Conservation (phyloP, 371 early-diverging fungal genomes). For the Dichotomocladium elegans region DNA sequence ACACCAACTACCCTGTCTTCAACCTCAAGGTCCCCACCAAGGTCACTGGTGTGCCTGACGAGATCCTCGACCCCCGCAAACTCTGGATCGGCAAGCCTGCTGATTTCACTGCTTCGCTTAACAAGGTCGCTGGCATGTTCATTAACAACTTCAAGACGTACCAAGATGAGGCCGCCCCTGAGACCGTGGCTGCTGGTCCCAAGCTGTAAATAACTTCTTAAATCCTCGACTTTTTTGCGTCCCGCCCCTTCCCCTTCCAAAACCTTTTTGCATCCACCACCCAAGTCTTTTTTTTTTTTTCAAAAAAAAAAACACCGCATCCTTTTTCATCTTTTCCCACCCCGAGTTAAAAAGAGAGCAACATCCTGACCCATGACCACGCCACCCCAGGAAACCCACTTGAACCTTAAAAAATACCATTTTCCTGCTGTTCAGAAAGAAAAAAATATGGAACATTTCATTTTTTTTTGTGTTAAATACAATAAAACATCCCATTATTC, state of each 20-base stretch:
- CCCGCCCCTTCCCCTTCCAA: background rate
- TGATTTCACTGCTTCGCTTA: conserved; percentile 63
- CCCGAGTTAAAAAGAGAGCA: too few relatives aligned
- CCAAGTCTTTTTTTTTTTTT: too few relatives aligned
- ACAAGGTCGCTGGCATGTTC: conserved; percentile 82
- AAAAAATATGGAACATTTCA: background rate
- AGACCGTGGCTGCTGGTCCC: conserved; percentile 79
- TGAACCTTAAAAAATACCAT: background rate
- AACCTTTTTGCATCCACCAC: background rate
- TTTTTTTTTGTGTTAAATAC: too few relatives aligned
- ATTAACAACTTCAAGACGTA: conserved; percentile 87
- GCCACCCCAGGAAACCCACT: background rate
- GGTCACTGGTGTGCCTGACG: conserved; percentile 74
- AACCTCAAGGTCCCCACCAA: conserved; percentile 82
- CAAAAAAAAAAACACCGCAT: background rate
- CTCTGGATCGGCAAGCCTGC: conserved; percentile 76
- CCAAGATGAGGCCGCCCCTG: conserved; percentile 74
- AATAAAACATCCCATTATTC: too few relatives aligned
- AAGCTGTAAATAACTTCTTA: conserved; percentile 11
- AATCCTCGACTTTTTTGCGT: background rate
- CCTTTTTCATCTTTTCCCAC: background rate
- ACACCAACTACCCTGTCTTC: conserved; percentile 79
- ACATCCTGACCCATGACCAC: background rate
- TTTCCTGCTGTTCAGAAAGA: background rate
- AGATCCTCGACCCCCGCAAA: conserved; percentile 84